Base-by-base conservation (phyloP, 2,329 filamentous ascomycete genomes). In the Stagonosporopsis tanaceti region DNA sequence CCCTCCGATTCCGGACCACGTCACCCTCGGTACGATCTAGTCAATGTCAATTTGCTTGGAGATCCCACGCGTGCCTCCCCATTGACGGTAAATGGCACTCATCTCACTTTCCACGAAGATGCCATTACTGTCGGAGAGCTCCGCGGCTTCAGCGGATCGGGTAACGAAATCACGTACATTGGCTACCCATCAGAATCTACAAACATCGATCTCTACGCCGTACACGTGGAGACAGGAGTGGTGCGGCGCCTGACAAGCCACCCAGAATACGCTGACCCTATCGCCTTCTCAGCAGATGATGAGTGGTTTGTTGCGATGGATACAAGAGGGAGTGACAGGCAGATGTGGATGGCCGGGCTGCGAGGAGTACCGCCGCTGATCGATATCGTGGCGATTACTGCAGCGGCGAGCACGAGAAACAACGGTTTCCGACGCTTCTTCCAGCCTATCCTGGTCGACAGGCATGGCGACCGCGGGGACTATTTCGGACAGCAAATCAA, bases 341-440 rank as follows among this genome's bases (percentile, higher is more conserved):
- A 78, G 57, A 79, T 80, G 75, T 82, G 72, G 56, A 64, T 78
- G 61, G 61, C 71, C 2, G 76, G 74, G 11, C 73, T 82, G 74
- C 77, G 79, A 24, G 59, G 67, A 4, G 67, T 82, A 0, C 80
- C 80, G 1, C 79, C 79, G 0, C n/a, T 82, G 0, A 73, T 70
- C 7, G 79, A 82, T 45, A 39, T 65, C 1, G 48, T 68, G 14
- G 52, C 53, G 2, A 25, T 53, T 0, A 58, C 42, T 15, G 57
- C 58, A n/a, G 57, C 61, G 5, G 71, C 79, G 0, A 80, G 79
- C 1, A 78, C 73, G 2, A 76, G 81, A 6, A 83, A 83, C 57
- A 82, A 83, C 47, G 79, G 80, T 0, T 46, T 50, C 0, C 71
- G 81, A 5, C 69, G 80, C 0, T 83, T 82, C 70, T 83, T 82